Evolutionary conservation across 1,139 yeast genomes (phyloP), one percentile per base, ranked within the genome.

Genomic region (Yarrowia galli): DNA sequence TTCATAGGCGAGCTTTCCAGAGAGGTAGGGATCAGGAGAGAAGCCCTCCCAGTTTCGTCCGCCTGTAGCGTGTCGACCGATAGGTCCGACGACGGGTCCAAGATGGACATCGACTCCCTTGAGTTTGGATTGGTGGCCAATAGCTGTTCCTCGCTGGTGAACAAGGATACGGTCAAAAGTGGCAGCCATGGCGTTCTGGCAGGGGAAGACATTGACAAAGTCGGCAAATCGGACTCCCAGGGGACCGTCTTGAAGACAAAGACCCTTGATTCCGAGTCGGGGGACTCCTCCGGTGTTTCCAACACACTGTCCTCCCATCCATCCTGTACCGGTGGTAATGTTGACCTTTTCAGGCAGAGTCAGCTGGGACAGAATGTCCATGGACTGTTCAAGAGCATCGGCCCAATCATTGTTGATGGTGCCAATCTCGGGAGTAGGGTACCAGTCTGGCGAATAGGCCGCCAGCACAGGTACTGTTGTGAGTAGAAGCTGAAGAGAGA

Each of bases 311-410:
- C 56, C 56, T 1, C 40, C 56, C 7, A 7, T 7, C 56, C 56
- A 49, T 1, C 56, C 56, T 8, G 38, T 32, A 7, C 56, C 56
- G 2, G 56, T 49, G 25, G 56, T 49, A 28, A 49, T 49, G 25
- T 49, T 49, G 40, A 49, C 56, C 40, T 49, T 49, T 18, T 49
- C 56, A 13, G 56, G 56, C 2, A 49, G 56, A 13, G 56, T 49
- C 28, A 49, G 16, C 12, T 49, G 56, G n/a, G 56, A 12, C 10
- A 49, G 35, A 20, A 49, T 32, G 16, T 15, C 18, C 25, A 49
- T 18, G 7, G 89, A 89, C 68, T 83, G 83, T 18, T 80, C 83
- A 72, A 82, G 86, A 0, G 89, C 89, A 15, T 78, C 80, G 70
- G 81, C 84, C 90, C 90, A 87, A 51, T 73, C 74, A 18, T 67